Conservation (phyloP, 768 basidiomycete species). For the Fibroporia radiculosa region DNA sequence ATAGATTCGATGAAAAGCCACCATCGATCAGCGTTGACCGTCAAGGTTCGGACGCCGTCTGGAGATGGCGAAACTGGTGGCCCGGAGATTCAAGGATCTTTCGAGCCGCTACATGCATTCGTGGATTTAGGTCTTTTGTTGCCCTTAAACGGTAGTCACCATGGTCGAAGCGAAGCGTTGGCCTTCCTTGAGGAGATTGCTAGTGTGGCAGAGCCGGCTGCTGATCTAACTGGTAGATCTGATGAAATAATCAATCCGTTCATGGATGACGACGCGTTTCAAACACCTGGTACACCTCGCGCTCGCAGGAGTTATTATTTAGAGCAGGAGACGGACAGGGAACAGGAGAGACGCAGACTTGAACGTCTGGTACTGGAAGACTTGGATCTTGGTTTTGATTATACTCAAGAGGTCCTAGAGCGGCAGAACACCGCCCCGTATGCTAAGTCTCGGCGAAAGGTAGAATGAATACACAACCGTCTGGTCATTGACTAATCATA, state of each 20-base stretch:
- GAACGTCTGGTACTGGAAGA: slow-evolving; percentile 53
- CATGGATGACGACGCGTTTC: slow-evolving; percentile 29
- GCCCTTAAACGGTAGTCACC: slow-evolving; percentile 25
- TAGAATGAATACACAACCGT: too few relatives aligned
- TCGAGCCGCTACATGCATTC: slow-evolving; percentile 69
- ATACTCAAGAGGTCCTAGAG: slow-evolving; percentile 19
- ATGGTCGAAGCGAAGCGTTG: slow-evolving; percentile 25
- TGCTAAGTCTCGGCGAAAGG: slow-evolving; percentile 6
- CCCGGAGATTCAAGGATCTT: slow-evolving; percentile 33
- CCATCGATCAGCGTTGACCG: slow-evolving; percentile 4
- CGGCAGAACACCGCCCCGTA: background rate
- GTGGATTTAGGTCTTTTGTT: slow-evolving; percentile 50
- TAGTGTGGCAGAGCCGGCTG: slow-evolving; percentile 6
- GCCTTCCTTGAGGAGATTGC: slow-evolving; percentile 42
- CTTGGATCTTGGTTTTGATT: slow-evolving; percentile 45
- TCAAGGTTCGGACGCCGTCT: slow-evolving; percentile 6
- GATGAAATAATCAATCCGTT: slow-evolving; percentile 18
- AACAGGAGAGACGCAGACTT: slow-evolving; percentile 34
- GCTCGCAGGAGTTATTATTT: slow-evolving; percentile 2
- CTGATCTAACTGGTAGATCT: background rate
- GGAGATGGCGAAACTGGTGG: too few relatives aligned
- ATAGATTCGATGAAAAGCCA: background rate
- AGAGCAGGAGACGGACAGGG: slow-evolving; percentile 14
- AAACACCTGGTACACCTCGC: slow-evolving; percentile 32
- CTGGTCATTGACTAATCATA: background rate